Base-by-base conservation (phyloP, 2,329 filamentous ascomycete genomes). In the Exophiala spinifera region DNA sequence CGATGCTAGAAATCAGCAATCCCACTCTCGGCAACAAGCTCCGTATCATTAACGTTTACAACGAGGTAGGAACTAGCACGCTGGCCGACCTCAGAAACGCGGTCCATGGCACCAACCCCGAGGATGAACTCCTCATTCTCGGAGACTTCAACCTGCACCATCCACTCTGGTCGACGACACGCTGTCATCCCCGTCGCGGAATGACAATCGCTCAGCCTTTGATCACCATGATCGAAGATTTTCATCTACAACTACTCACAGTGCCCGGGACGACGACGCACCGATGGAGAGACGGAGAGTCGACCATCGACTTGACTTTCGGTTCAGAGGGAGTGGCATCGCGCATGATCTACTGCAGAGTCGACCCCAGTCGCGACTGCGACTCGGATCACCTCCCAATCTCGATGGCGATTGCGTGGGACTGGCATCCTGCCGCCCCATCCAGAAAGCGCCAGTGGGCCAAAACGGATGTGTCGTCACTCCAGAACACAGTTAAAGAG, bases 301-400 rank as follows among this genome's bases (percentile, higher is more conserved):
- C 36, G 36, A 39, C 36, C 14, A 39, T 39, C 36, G 36, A 39
- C 14, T 13, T 39, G 19, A 39, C 51, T 34, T 64, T 60, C 39
- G 37, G 47, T 5, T 47, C 28, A 8, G 15, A 33, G 6, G 53
- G 17, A 7, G 49, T 61, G 10, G 31, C 49, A 10, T 19, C 20
- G 11, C 51, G 53, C 2, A 28, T 57, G n/a, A 34, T 62, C 10
- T 25, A 54, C 7, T 59, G 53, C 31, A 53, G 61, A 23, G 36
- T 57, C 10, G 60, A 60, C 7, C 49, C 52, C 5, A 53, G 60
- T 3, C 13, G 66, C 3, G 57, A 67, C 40, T 62, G 57, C 28
- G 57, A 64, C 34, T 68, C 63, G 0, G 64, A 68, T 49, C 60
- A 67, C 51, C 62, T 62, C 40, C 64, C 62, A 36, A 61, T 66